Evolutionary conservation across 1,284 basidiomycete species (phyloP).

Genomic region (Coniferiporia sulphurascens): DNA sequence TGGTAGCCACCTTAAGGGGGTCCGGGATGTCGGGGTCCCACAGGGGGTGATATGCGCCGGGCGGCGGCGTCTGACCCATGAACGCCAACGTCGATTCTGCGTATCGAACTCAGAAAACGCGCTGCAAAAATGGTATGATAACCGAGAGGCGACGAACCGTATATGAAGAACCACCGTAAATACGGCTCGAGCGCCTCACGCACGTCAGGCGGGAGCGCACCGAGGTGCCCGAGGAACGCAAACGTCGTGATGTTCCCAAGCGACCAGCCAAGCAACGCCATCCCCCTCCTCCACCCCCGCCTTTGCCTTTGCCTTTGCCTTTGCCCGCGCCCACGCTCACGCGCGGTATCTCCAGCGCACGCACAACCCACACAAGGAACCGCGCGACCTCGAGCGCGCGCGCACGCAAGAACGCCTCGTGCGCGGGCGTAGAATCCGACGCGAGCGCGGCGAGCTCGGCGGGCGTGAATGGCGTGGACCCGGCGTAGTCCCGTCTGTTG

Average conservation of each 20-base stretch:
- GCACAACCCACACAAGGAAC: conserved; percentile 18
- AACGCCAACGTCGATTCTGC: background rate
- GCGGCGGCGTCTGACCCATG: background rate
- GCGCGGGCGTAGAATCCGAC: conserved; percentile 3
- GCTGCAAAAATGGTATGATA: background rate
- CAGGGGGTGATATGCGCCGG: conserved; percentile 13
- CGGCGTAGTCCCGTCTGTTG: conserved; percentile 24
- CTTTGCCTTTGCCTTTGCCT: background rate
- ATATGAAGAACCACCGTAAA: conserved; percentile 8
- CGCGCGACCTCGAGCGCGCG: conserved; percentile 17
- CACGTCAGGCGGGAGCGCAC: background rate
- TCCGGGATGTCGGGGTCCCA: conserved; percentile 2
- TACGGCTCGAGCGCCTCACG: conserved; percentile 4
- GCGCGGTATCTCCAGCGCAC: conserved; percentile 11
- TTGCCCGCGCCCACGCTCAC: background rate
- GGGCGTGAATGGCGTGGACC: conserved; percentile 21
- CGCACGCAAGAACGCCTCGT: conserved; percentile 12
- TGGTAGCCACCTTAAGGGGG: background rate
- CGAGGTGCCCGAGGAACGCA: conserved; percentile 7
- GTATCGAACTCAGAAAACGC: background rate
- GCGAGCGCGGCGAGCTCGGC: conserved; percentile 19
- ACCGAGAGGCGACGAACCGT: background rate
- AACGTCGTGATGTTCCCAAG: conserved; percentile 15
- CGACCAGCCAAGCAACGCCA: conserved; percentile 17
- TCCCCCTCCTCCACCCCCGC: background rate